Percentiles rank a stretch among this genome's conserved stretches.
phyloP scores from a whole-genome alignment of 129 eudicot genomes.

The Centaurea solstitialis region DNA sequence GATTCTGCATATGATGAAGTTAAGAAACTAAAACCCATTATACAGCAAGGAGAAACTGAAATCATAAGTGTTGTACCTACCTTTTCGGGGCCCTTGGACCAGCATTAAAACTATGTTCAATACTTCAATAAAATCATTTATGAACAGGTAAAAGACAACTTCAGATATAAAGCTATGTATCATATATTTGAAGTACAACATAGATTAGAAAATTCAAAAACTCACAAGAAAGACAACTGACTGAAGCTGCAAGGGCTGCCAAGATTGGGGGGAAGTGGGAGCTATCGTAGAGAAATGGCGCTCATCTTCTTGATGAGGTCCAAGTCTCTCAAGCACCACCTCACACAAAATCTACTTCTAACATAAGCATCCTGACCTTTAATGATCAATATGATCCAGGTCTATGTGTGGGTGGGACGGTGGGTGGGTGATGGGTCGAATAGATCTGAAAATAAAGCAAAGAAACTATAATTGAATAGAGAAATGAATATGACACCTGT shows the following conservation, averaged over 20 bases:
- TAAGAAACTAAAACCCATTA: background rate
- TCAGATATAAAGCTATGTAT: background rate
- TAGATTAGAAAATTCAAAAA: no score
- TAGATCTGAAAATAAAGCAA: background rate
- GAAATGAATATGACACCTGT: background rate
- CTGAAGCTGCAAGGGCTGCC: slow-evolving; percentile 6
- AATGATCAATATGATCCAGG: background rate
- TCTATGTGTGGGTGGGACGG: background rate
- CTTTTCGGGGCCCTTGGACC: background rate
- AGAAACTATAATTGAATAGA: background rate
- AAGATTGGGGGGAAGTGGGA: slow-evolving; percentile 4
- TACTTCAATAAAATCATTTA: background rate
- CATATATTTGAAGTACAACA: no score
- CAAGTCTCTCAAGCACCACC: background rate
- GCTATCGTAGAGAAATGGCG: background rate
- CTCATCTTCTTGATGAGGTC: background rate
- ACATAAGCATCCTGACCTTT: background rate
- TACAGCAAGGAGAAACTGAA: background rate
- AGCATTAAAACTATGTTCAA: background rate
- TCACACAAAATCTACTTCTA: background rate
- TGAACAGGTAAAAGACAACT: background rate
- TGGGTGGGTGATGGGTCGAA: background rate
- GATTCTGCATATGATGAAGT: background rate
- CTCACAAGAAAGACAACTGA: background rate
- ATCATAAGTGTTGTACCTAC: background rate